Conservation (phyloP, 331 rosid genomes). For the Acacia concinna region DNA sequence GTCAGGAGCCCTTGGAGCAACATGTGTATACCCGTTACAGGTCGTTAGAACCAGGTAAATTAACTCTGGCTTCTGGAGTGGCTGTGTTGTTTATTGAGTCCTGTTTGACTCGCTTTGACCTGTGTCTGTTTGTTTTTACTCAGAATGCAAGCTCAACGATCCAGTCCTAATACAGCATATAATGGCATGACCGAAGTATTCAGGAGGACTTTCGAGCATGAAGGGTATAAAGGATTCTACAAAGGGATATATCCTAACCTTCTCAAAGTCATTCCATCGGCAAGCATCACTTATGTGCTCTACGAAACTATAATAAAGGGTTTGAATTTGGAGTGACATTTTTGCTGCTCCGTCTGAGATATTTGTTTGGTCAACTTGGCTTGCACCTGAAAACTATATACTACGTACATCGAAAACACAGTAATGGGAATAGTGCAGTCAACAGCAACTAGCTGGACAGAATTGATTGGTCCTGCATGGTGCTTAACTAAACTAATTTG, state of each 20-base stretch:
- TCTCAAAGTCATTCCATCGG: slow-evolving; percentile 86
- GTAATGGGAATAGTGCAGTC: slow-evolving; percentile 42
- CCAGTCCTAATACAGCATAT: slow-evolving; percentile 11
- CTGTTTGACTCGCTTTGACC: not conserved
- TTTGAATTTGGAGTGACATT: slow-evolving; percentile 57
- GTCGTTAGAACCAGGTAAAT: slow-evolving; percentile 78
- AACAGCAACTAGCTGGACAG: not conserved
- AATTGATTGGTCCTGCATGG: not conserved
- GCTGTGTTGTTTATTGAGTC: slow-evolving; percentile 20
- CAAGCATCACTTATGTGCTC: slow-evolving; percentile 80
- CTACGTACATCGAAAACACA: no score
- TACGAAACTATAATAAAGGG: slow-evolving; percentile 67
- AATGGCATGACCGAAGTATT: slow-evolving; percentile 79
- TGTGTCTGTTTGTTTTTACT: slow-evolving; percentile 36
- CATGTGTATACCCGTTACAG: slow-evolving; percentile 88
- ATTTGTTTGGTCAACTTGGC: not conserved
- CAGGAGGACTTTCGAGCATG: slow-evolving; percentile 64
- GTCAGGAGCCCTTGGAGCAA: slow-evolving; percentile 87
- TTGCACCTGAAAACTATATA: not conserved
- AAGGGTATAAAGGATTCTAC: slow-evolving; percentile 79
- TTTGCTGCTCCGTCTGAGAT: slow-evolving; percentile 21
- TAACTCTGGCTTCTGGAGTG: slow-evolving; percentile 2
- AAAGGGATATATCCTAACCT: slow-evolving; percentile 82
- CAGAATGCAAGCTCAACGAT: slow-evolving; percentile 87
- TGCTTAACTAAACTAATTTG: slow-evolving; percentile 33